Evolutionary conservation across 306 rosid species (phyloP).

Genomic region (Prunus persica): Prunus_persica_NCBIv2 NC_034010.1:15466001-15466500

Average conservation of each 20-base stretch:
- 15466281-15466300: neutral
- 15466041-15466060: too few relatives aligned
- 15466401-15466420: neutral
- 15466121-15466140: neutral
- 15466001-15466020: too few relatives aligned
- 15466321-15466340: constrained; percentile 35
- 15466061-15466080: too few relatives aligned
- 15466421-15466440: neutral
- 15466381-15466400: constrained; percentile 57
- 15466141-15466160: neutral
- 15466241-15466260: neutral
- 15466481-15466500: neutral
- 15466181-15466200: too few relatives aligned
- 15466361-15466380: constrained; percentile 95
- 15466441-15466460: constrained; percentile 3
- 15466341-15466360: constrained; percentile 95
- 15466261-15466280: neutral
- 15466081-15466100: too few relatives aligned
- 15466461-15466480: neutral
- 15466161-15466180: neutral
- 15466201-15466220: neutral
- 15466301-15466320: neutral
- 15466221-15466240: neutral
- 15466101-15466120: neutral
- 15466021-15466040: too few relatives aligned